Base-by-base conservation (phyloP, 306 rosid genomes). In the Quercus aquifolioides region DNA sequence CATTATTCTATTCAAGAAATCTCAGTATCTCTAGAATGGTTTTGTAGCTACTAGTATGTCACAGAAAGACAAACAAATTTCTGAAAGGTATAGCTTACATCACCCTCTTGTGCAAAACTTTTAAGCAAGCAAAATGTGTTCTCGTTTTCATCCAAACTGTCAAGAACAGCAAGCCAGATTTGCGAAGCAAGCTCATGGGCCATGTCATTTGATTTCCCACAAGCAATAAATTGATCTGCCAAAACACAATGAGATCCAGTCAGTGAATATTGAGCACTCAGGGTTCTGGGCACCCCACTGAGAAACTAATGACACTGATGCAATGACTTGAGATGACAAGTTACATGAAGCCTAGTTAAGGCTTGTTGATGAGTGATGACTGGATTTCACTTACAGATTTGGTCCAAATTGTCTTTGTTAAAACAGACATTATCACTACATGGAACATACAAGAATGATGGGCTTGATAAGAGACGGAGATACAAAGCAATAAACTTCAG, bases 81-180 rank as follows among this genome's bases (percentile, higher is more conserved):
- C n/a, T 33, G 55, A 15, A 63, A 68, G 23, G 28, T n/a, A 20
- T 60, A 71, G 76, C 97, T 88, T 84, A 94, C 98, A 76, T 90
- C 98, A 28, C 84, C 91, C 78, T 94, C 95, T 68, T 72, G 89
- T 18, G 92, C 93, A 51, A 94, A 91, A 69, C 85, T 86, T 79
- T 86, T 94, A 71, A 94, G 94, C 71, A 94, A 73, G 58, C 67
- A 78, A 76, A 90, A 94, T 0, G 95, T 84, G 67, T 79, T 86
- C 9, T 86, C 85, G 19, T 87, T 90, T 65, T 89, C 92, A 80
- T 94, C 94, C 79, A 91, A 79, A 80, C 84, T 88, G 85, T 94
- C 91, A 31, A 94, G 74, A 83, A 91, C 94, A 65, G 92, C 91
- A 19, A 94, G 72, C 98, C 98, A 94, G 49, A 91, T 86, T 74